Base-by-base conservation (phyloP, 495 filamentous ascomycete genomes). In the Astrothelium subdiscretum region DNA sequence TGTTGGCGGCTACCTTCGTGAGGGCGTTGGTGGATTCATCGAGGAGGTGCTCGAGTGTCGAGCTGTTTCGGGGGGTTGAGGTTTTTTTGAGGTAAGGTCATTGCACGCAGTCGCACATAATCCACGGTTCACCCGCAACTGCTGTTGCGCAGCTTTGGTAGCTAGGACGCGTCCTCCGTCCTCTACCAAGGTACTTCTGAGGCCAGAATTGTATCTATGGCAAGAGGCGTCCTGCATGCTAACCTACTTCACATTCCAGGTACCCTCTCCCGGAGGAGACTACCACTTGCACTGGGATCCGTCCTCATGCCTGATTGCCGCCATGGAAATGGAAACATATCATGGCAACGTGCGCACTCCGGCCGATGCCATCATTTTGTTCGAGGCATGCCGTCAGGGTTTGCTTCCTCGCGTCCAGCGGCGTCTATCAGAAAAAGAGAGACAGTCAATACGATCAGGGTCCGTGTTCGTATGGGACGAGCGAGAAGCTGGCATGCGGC, bases 401-500 rank as follows among this genome's bases (percentile, higher is more conserved):
- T 77, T 95, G 32, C 78, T 97, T 22, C 94, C 94, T 32, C 85
- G 94, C 60, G 94, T 98, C 12, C 94, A 98, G 76, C 79, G 94
- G 54, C 80, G 94, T 68, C 75, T 98, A 65, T 97, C 95, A 22
- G 94, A 98, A 75, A 98, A 98, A 73, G 94, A 98, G 75, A 84
- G 94, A 43, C 91, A 96, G 67, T 85, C 87, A 6, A 98, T 98
- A 69, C 85, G 87, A 64, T 95, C 92, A 2, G 94, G 94, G 20
- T 97, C 95, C 0, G 92, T 98, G 8, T 98, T 97, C 70, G 94
- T 98, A 32, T 98, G 94, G 94, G 95, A 97, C 74, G 94, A 98
- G 79, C 80, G 92, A 66, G 94, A 98, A 79, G 94, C 94, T 10
- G 94, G 94, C 60, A 98, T 98, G 94, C 83, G 94, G 62, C 80